A percentile compares a stretch with the other conserved stretches of the same genome.
Conservation (phyloP, 441 rosid genomes). For the Mallotus repandus region DNA sequence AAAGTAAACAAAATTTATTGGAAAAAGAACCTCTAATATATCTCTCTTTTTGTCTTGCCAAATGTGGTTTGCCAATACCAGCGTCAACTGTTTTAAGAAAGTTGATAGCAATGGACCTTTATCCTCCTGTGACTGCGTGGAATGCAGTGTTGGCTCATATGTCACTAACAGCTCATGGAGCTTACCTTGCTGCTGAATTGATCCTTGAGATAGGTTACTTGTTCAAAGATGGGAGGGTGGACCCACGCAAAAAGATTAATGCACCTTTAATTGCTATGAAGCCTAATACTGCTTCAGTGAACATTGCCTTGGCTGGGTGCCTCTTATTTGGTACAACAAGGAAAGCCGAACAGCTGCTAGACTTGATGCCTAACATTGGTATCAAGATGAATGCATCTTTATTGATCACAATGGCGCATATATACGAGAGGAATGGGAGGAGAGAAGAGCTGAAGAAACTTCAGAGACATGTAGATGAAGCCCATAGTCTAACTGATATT, state of each 20-base stretch:
- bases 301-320: slow-evolving; percentile 78
- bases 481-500: slow-evolving; percentile 51
- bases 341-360: slow-evolving; percentile 89
- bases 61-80: slow-evolving; percentile 58
- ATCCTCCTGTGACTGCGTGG: slow-evolving; percentile 81
- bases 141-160: slow-evolving; percentile 66
- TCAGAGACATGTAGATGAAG: slow-evolving; percentile 80
- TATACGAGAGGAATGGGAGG: slow-evolving; percentile 86
- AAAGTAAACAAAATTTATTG: slow-evolving; percentile 69
- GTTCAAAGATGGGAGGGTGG: slow-evolving; percentile 72
- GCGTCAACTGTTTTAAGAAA: slow-evolving; percentile 81
- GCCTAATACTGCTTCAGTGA: slow-evolving; percentile 68
- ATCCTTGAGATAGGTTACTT: slow-evolving; percentile 79
- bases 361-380: slow-evolving; percentile 67
- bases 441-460: slow-evolving; percentile 79
- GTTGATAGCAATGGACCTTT: slow-evolving; percentile 62
- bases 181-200: slow-evolving; percentile 83
- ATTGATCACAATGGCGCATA: slow-evolving; percentile 72
- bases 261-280: slow-evolving; percentile 79
- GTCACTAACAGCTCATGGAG: slow-evolving; percentile 68
- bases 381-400: slow-evolving; percentile 59
- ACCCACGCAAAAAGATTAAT: slow-evolving; percentile 81
- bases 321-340: slow-evolving; percentile 71
- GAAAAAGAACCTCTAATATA: slow-evolving; percentile 74
- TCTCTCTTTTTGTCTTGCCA: slow-evolving; percentile 72